Evolutionary conservation across 306 rosid species (phyloP), one percentile per base, ranked within the genome.

Genomic region (Citrullus mucosospermus): DNA sequence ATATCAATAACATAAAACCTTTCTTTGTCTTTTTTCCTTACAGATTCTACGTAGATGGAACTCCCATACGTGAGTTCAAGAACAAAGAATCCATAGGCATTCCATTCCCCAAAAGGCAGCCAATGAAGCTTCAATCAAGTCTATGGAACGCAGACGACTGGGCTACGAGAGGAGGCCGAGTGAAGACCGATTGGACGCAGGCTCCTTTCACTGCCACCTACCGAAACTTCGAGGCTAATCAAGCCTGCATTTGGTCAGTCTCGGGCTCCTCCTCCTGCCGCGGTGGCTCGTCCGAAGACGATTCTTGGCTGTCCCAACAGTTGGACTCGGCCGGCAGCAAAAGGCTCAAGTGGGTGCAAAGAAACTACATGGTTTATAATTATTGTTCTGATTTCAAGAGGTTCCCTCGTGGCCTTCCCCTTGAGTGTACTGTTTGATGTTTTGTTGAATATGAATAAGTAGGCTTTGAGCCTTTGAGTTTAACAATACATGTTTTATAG

Each of bases 111-210:
- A 83, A 83, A 44, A 88, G 38, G 0, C 91, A 84, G 10, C 80
- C 94, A 0, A 90, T 91, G 94, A 88, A 84, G 72, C 57, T 91
- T 18, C 83, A 88, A 17, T 87, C 97, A 0, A 91, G 91, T 75
- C 80, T 91, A 0, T 91, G 96, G 96, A 84, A 89, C 55, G 96
- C 90, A 12, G 91, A 91, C 62, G 86, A 87, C 2, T 89, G 93
- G 96, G 96, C 96, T 9, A 91, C 96, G 6, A 88, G 93, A 72
- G 96, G 96, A 15, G 96, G 96, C n/a, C 80, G 82, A 3, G 84
- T 91, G 25, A 91, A 89, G 80, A 91, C 93, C 44, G 89, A 91
- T 83, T 91, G 93, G 93, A 81, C 80, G 3, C 53, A 81, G 73
- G 93, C 92, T 6, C 96, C 93, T 51, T 91, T 91, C 71, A 83